A percentile compares a stretch with the other conserved stretches of the same genome.
phyloP scores from a whole-genome alignment of 257 asterid genomes.

The Solanum chmielewskii region DNA sequence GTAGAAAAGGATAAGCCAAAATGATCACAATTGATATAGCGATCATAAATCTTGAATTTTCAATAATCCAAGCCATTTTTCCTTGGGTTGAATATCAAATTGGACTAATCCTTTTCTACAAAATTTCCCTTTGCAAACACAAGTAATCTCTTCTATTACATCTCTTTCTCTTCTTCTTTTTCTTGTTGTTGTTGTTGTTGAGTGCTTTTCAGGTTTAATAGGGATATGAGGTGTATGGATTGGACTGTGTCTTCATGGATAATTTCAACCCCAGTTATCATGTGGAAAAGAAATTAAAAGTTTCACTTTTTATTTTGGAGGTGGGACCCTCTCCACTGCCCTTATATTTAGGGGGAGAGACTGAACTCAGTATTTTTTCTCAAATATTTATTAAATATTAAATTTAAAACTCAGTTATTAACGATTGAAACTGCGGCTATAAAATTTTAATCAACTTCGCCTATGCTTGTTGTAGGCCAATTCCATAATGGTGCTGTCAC shows the following conservation, averaged over 20 bases:
- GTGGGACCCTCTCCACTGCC: not conserved
- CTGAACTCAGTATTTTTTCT: too few relatives aligned
- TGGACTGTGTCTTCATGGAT: not conserved
- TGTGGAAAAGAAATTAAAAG: not conserved
- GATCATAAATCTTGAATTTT: not conserved
- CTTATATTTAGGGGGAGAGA: not conserved
- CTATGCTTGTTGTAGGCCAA: not conserved
- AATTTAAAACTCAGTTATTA: not conserved
- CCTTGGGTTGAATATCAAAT: not conserved
- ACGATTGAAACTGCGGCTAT: accelerated
- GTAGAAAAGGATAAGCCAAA: constrained; percentile 36
- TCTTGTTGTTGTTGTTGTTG: not conserved
- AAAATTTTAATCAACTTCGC: not conserved
- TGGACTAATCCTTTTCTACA: not conserved
- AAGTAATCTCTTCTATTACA: not conserved
- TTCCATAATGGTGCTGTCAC: not conserved
- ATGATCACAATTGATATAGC: constrained; percentile 25
- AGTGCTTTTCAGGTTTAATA: not conserved
- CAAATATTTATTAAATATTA: not conserved
- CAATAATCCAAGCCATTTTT: not conserved
- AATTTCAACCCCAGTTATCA: not conserved
- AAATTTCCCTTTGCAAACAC: not conserved
- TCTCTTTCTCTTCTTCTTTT: not conserved
- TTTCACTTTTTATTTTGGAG: not conserved
- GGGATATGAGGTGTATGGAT: not conserved